phyloP scores from a whole-genome alignment of 805 yeast species.

The Hanseniaspora hatyaiensis region DNA sequence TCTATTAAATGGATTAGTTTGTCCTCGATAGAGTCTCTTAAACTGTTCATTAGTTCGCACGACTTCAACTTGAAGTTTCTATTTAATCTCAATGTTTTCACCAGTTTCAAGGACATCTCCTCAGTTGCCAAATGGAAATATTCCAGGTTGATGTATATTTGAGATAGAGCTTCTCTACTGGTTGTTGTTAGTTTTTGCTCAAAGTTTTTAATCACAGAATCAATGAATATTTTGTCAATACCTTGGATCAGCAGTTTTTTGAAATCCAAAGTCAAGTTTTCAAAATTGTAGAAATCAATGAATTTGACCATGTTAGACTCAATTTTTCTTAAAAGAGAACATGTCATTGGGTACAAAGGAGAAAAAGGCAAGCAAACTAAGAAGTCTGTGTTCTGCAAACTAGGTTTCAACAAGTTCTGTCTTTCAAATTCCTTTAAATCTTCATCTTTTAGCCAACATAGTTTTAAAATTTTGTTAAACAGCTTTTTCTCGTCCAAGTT shows the following conservation, averaged over 20 bases:
- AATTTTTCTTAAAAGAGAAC: slow-evolving; percentile 59
- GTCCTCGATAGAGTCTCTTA: slow-evolving; percentile 46
- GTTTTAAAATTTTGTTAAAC: slow-evolving; percentile 50
- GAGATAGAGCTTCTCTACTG: slow-evolving; percentile 82
- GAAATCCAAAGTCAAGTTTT: slow-evolving; percentile 39
- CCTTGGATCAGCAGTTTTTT: slow-evolving; percentile 35
- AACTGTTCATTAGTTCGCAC: slow-evolving; percentile 50
- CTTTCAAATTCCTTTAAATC: slow-evolving; percentile 30
- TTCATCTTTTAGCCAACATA: slow-evolving; percentile 58
- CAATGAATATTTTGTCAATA: slow-evolving; percentile 57
- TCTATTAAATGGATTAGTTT: slow-evolving; percentile 76
- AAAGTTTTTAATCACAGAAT: slow-evolving; percentile 54
- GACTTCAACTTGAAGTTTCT: slow-evolving; percentile 32
- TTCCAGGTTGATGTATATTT: slow-evolving; percentile 77
- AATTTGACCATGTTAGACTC: slow-evolving; percentile 55
- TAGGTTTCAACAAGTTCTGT: slow-evolving; percentile 10
- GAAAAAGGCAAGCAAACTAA: slow-evolving; percentile 76
- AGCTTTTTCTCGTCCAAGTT: slow-evolving; percentile 47
- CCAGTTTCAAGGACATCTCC: slow-evolving; percentile 42
- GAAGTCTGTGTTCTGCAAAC: slow-evolving; percentile 29
- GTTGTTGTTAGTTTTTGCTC: slow-evolving; percentile 51
- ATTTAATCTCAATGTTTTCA: slow-evolving; percentile 20
- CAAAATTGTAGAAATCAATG: slow-evolving; percentile 52
- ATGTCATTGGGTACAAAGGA: slow-evolving; percentile 74
- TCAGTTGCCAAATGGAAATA: slow-evolving; percentile 66